Evolutionary conservation across 192 early-diverging fungal genomes (phyloP).

Genomic region (Backusella morwellensis): DNA sequence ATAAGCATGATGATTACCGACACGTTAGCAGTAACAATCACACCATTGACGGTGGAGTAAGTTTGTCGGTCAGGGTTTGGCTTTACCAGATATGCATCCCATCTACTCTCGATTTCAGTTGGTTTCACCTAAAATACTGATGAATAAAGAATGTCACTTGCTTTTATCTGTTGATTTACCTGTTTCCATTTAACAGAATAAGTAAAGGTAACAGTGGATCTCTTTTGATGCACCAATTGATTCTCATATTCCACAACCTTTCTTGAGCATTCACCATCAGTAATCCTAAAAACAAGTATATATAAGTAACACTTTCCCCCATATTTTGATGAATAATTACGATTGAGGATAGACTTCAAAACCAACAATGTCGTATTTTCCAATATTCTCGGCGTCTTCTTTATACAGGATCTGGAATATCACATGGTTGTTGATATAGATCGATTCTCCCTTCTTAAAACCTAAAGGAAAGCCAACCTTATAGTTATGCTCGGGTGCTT

Average conservation of each 20-base stretch:
- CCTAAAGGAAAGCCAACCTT: constrained; percentile 31
- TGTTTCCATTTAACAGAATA: constrained; percentile 76
- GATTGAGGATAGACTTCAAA: constrained; percentile 74
- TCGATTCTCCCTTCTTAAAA: constrained; percentile 9
- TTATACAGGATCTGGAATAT: constrained; percentile 59
- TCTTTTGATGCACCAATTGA: constrained; percentile 35
- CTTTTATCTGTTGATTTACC: constrained; percentile 16
- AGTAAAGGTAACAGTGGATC: constrained; percentile 51
- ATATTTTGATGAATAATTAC: constrained; percentile 11
- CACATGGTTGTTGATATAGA: constrained; percentile 69
- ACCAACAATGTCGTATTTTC: constrained; percentile 48
- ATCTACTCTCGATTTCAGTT: constrained; percentile 50
- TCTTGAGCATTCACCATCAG: constrained; percentile 16
- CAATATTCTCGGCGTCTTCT: constrained; percentile 26
- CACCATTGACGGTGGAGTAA: constrained; percentile 71
- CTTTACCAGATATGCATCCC: constrained; percentile 61
- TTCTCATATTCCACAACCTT: constrained; percentile 31
- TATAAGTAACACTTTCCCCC: no score
- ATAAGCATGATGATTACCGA: constrained; percentile 67
- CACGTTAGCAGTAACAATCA: constrained; percentile 62
- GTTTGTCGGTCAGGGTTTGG: constrained; percentile 57
- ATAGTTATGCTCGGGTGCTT: constrained; percentile 25
- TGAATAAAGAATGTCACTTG: no score
- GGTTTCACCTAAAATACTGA: not conserved
- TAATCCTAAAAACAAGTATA: not conserved